phyloP scores from a whole-genome alignment of 306 rosid species.

The Rosa rugosa region DNA sequence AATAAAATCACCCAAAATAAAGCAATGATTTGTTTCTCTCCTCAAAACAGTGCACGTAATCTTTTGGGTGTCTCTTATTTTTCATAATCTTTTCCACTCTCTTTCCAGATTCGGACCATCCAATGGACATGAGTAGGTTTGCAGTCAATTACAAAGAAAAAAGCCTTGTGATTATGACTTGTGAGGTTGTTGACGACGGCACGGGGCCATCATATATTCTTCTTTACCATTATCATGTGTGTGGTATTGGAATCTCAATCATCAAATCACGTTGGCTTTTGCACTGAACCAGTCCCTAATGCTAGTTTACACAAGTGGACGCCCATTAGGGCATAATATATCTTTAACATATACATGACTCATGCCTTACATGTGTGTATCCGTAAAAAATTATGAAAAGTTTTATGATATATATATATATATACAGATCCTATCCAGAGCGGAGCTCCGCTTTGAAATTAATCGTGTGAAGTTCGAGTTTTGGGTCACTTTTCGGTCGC shows the following conservation, averaged over 20 bases:
- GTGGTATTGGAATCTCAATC: slow-evolving; percentile 5
- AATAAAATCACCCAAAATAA: too few species aligned
- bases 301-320: not conserved
- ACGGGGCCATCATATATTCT: not conserved
- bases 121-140: not conserved
- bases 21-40: not conserved
- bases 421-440: too few species aligned
- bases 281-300: not conserved
- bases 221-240: not conserved
- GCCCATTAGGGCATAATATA: not conserved
- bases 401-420: too few species aligned
- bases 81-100: not conserved
- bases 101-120: not conserved
- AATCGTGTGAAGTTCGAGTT: too few species aligned
- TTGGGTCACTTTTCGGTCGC: too few species aligned
- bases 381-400: too few species aligned
- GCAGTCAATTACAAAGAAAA: not conserved
- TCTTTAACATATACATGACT: not conserved
- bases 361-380: not conserved
- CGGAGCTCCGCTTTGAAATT: too few species aligned
- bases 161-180: not conserved
- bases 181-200: slow-evolving; percentile 17
- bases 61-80: not conserved
- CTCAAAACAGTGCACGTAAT: not conserved
- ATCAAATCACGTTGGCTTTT: not conserved